Evolutionary conservation across 495 filamentous ascomycete species (phyloP).

Genomic region (Aspergillus bertholletiae): DNA sequence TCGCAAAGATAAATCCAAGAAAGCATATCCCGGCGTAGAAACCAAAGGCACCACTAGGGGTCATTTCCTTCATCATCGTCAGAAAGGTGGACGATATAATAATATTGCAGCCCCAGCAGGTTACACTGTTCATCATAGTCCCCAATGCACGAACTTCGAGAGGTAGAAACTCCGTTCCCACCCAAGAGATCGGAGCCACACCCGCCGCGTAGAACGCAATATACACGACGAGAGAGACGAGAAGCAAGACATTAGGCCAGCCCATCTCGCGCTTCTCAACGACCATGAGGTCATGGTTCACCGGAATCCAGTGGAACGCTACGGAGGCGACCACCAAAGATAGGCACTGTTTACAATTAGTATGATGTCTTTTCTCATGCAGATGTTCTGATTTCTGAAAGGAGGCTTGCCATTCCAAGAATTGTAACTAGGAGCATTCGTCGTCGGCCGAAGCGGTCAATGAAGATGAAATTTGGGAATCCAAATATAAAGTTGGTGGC

Average conservation of each 20-base stretch:
- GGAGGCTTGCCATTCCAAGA: conserved; percentile 30
- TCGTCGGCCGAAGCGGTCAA: conserved; percentile 45
- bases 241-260: conserved; percentile 36
- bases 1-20: conserved; percentile 43
- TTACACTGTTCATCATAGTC: conserved; percentile 48
- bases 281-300: conserved; percentile 35
- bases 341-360: conserved; percentile 7
- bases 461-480: conserved; percentile 41
- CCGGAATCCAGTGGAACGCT: conserved; percentile 47
- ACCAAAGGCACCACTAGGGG: conserved; percentile 46
- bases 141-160: conserved; percentile 48
- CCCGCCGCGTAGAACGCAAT: conserved; percentile 43
- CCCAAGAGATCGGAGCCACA: conserved; percentile 46
- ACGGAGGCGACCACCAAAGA: conserved; percentile 40
- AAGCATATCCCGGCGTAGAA: conserved; percentile 49
- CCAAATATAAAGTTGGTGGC: conserved; percentile 51
- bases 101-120: conserved; percentile 49
- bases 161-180: conserved; percentile 45
- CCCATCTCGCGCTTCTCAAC: conserved; percentile 21
- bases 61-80: conserved; percentile 46
- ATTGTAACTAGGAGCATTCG: conserved; percentile 41
- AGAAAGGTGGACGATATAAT: conserved; percentile 51
- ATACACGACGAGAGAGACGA: conserved; percentile 40
- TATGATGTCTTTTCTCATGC: background rate
- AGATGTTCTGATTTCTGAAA: background rate